phyloP scores from a whole-genome alignment of 2,329 filamentous ascomycete species.

The Colletotrichum cuscutae region DNA sequence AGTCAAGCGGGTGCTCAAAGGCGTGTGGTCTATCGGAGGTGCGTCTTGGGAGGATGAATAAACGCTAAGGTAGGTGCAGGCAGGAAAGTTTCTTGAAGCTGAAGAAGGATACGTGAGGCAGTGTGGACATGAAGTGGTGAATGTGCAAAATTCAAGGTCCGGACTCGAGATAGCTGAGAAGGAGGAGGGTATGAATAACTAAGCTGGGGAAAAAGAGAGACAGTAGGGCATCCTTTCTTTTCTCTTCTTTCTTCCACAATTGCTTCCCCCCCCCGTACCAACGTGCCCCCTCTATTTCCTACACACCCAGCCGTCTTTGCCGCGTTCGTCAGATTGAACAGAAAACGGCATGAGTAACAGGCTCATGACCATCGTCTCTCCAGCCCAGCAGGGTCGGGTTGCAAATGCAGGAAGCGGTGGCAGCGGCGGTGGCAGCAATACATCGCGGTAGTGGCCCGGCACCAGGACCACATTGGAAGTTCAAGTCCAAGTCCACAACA shows the following conservation, averaged over 20 bases:
- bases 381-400: background rate
- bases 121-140: background rate
- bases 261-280: background rate
- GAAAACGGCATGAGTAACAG: constrained; percentile 1
- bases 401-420: constrained; percentile 23
- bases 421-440: constrained; percentile 8
- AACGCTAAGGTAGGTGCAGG: background rate
- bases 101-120: background rate
- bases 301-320: background rate
- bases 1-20: background rate
- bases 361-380: background rate
- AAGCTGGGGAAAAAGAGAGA: background rate
- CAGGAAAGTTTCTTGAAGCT: background rate
- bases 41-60: background rate
- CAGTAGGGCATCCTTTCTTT: background rate
- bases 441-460: constrained; percentile 3
- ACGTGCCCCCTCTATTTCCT: background rate
- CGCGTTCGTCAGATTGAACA: background rate
- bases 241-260: background rate
- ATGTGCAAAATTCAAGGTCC: background rate
- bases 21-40: background rate
- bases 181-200: background rate
- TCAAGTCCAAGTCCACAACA: constrained; percentile 1
- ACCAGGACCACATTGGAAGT: background rate
- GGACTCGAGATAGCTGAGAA: background rate